Conservation (phyloP, 306 rosid genomes). For the Vachellia pachyceras region DNA sequence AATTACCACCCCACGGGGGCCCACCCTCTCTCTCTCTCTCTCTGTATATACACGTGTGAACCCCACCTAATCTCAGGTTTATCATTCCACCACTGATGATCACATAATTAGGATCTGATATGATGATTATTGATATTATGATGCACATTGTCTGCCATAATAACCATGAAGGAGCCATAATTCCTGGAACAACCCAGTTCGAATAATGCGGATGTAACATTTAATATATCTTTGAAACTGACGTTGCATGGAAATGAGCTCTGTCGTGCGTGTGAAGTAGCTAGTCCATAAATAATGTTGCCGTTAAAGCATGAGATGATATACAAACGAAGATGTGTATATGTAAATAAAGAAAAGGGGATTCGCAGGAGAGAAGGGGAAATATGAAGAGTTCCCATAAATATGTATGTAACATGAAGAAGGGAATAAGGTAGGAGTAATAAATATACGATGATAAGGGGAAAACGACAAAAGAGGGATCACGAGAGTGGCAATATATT, state of each 20-base stretch:
- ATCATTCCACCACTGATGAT: conserved; percentile 15
- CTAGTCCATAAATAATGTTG: conserved; percentile 3
- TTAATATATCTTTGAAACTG: background rate
- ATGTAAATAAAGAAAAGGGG: too few species aligned
- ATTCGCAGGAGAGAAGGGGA: background rate
- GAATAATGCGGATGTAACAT: background rate
- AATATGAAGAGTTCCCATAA: conserved; percentile 55
- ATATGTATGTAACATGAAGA: conserved; percentile 74
- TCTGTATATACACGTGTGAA: background rate
- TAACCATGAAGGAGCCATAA: conserved; percentile 37
- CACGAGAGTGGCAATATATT: conserved; percentile 79
- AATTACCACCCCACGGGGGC: background rate
- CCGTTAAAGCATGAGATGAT: background rate
- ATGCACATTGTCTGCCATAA: conserved; percentile 12
- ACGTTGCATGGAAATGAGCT: conserved; percentile 9
- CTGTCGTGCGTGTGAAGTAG: conserved; percentile 34
- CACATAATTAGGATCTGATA: conserved; percentile 29
- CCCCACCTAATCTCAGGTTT: conserved; percentile 28
- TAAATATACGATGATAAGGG: conserved; percentile 40
- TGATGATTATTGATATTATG: too few species aligned
- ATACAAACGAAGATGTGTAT: background rate
- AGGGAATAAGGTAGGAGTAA: conserved; percentile 61
- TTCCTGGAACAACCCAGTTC: conserved; percentile 21
- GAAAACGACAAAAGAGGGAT: conserved; percentile 72
- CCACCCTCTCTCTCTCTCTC: conserved; percentile 1